Evolutionary conservation across 1,284 basidiomycete species (phyloP).

Genomic region (Pholiota adiposa): DNA sequence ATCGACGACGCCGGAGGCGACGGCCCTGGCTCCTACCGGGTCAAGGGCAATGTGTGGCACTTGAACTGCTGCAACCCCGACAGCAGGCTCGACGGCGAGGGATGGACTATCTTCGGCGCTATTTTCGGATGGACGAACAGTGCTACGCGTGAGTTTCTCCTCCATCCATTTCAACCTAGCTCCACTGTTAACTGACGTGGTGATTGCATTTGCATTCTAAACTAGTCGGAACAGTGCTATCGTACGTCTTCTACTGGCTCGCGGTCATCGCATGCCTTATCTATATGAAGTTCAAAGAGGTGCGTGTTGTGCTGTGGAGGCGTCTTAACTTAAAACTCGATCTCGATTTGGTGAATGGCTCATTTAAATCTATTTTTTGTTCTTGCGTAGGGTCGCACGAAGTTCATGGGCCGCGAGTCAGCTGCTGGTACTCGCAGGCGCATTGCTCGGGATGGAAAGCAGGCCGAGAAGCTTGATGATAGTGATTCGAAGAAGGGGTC

Average conservation of each 20-base stretch:
- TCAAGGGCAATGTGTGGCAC: slow-evolving; percentile 86
- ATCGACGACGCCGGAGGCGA: slow-evolving; percentile 79
- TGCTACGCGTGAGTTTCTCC: slow-evolving; percentile 50
- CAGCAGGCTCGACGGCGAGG: slow-evolving; percentile 53
- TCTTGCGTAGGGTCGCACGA: slow-evolving; percentile 43
- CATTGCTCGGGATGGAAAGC: slow-evolving; percentile 15
- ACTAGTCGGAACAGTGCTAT: slow-evolving; percentile 67
- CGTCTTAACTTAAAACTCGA: no score
- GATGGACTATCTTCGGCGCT: slow-evolving; percentile 78
- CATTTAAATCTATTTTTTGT: neutral
- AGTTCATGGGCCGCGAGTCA: slow-evolving; percentile 46
- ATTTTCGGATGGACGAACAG: slow-evolving; percentile 81
- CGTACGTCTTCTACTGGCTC: slow-evolving; percentile 85
- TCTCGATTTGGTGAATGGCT: neutral
- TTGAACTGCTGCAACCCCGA: slow-evolving; percentile 83
- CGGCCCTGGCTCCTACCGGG: slow-evolving; percentile 83
- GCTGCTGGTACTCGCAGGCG: slow-evolving; percentile 39
- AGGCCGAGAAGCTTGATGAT: slow-evolving; percentile 19
- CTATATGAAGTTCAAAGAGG: slow-evolving; percentile 74
- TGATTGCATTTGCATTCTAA: neutral
- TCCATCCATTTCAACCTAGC: neutral
- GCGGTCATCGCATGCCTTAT: slow-evolving; percentile 66
- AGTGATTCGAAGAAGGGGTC: slow-evolving; percentile 14
- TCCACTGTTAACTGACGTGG: neutral
- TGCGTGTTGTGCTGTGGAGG: no score